Evolutionary conservation across 2,329 filamentous ascomycete species (phyloP).

Genomic region (Colletotrichum limetticola): DNA sequence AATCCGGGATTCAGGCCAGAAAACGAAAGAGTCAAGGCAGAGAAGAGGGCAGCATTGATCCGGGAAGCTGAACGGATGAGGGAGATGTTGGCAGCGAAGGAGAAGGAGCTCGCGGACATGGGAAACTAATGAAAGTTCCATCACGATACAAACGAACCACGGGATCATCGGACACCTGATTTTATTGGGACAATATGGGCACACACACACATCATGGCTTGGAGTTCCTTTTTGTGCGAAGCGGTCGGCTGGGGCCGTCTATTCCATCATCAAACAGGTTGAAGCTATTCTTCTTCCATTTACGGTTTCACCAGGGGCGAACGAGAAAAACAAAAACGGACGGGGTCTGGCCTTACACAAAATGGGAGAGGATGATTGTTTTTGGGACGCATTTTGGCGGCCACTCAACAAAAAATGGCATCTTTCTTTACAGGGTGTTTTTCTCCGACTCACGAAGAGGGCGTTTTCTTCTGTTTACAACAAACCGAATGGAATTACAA

Average conservation of each 20-base stretch:
- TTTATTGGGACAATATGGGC: background rate
- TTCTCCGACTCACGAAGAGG: conserved; percentile 5
- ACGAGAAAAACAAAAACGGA: conserved; percentile 17
- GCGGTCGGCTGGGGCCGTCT: conserved; percentile 1
- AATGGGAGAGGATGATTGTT: background rate
- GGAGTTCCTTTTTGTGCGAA: conserved; percentile 18
- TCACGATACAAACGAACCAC: conserved; percentile 30
- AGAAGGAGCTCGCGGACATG: conserved; percentile 72
- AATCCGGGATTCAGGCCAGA: conserved; percentile 51
- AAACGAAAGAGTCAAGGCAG: conserved; percentile 64
- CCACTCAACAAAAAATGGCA: conserved; percentile 7
- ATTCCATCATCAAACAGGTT: background rate
- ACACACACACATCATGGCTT: conserved; percentile 6
- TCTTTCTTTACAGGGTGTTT: conserved; percentile 16
- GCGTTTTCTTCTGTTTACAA: conserved; percentile 25
- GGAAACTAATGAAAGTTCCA: conserved; percentile 19
- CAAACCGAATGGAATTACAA: background rate
- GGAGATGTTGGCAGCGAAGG: conserved; percentile 76
- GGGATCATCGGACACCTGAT: background rate
- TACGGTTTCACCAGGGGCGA: background rate
- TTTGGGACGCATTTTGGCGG: conserved; percentile 22
- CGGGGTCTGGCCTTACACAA: conserved; percentile 9
- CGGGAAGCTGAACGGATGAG: conserved; percentile 82
- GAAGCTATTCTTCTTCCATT: background rate
- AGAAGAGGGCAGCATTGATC: conserved; percentile 73